Conservation (phyloP, 129 eudicot species). For the Ambrosia artemisiifolia region DNA sequence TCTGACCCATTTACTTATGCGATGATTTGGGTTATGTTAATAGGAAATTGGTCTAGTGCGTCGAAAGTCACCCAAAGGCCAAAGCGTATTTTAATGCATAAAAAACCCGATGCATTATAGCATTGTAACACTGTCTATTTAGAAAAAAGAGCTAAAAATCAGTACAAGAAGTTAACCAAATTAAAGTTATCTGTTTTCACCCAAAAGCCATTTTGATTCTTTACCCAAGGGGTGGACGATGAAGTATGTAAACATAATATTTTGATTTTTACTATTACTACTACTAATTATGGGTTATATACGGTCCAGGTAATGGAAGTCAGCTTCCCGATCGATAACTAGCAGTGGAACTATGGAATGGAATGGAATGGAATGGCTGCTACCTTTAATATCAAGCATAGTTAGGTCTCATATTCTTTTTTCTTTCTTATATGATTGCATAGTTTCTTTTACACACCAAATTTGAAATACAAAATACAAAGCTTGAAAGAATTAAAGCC, state of each 20-base stretch:
- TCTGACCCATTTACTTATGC: not conserved
- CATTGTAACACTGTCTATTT: not conserved
- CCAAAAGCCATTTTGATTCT: not conserved
- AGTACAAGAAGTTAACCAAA: not conserved
- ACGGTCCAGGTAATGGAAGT: slow-evolving; percentile 63
- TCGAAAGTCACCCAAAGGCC: not conserved
- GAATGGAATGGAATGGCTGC: slow-evolving; percentile 10
- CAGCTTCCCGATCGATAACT: slow-evolving; percentile 35
- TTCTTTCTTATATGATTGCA: not conserved
- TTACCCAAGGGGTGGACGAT: not conserved
- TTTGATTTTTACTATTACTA: not conserved
- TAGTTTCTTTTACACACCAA: slow-evolving; percentile 14
- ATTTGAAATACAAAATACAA: slow-evolving; percentile 13
- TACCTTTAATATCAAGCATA: slow-evolving; percentile 23
- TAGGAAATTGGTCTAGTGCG: not conserved
- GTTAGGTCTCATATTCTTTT: slow-evolving; percentile 21
- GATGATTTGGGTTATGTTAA: not conserved
- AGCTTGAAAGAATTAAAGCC: slow-evolving; percentile 8
- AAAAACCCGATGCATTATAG: not conserved
- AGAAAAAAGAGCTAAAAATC: not conserved
- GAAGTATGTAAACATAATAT: not conserved
- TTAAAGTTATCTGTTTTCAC: not conserved
- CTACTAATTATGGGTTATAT: slow-evolving; percentile 19
- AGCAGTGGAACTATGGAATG: slow-evolving; percentile 21
- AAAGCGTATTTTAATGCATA: too few species aligned